These are phyloP conservation scores for Tricladium varicosporioides DNA, from an alignment of 2,329 filamentous ascomycete species.

Conservation along the genomic window DNA sequence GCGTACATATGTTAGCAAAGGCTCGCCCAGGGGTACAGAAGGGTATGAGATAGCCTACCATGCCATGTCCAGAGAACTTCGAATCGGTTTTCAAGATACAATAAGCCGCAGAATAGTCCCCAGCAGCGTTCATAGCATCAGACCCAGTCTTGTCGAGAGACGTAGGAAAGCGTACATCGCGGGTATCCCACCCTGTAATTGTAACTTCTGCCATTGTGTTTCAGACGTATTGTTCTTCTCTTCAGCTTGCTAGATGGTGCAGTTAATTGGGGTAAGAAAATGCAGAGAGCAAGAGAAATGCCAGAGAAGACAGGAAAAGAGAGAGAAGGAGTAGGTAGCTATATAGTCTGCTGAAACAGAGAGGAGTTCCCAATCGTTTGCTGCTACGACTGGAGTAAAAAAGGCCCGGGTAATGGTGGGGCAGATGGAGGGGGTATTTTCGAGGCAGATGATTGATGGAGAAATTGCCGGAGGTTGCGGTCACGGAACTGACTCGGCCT, in stretches of 20 bases:
- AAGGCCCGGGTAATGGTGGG: neutral
- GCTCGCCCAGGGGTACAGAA: neutral
- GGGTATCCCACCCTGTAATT: conserved; percentile 69
- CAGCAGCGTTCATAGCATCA: conserved; percentile 93
- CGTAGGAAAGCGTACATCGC: conserved; percentile 81
- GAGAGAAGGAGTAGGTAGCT: neutral
- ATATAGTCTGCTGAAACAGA: neutral
- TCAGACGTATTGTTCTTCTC: neutral
- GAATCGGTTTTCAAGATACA: conserved; percentile 85
- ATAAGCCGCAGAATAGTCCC: conserved; percentile 93
- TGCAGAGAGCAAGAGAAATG: neutral
- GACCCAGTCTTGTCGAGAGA: conserved; percentile 95
- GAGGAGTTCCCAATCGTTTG: neutral
- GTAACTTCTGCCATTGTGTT: conserved; percentile 56
- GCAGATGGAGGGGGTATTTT: conserved; percentile 1
- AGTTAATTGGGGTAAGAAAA: neutral
- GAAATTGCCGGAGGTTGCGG: neutral
- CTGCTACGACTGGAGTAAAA: neutral
- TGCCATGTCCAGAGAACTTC: conserved; percentile 69
- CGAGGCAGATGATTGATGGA: conserved; percentile 7
- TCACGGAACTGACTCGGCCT: neutral
- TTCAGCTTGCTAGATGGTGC: neutral
- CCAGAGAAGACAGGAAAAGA: neutral
- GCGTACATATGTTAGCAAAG: conserved; percentile 9
- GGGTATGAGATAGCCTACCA: conserved; percentile 49